Evolutionary conservation across 345 rosid genomes (phyloP), one percentile per base, ranked within the genome.

Genomic region (Erucastrum elatum): DNA sequence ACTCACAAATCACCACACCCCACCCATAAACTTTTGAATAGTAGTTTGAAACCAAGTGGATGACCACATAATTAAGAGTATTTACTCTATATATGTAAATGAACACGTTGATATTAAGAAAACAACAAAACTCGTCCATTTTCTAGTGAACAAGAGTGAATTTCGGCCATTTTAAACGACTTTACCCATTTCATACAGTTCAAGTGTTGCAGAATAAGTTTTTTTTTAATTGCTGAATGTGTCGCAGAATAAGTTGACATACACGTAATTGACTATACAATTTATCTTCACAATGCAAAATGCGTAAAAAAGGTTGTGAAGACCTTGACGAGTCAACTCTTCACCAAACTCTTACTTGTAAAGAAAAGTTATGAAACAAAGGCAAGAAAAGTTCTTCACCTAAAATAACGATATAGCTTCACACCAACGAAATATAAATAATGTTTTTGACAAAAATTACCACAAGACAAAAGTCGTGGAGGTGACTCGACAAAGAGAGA

Each of bases 321-420:
- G 65, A 66, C 41, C 5, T 53, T 65, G 30, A 66, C 13, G 41
- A 75, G 49, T 64, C 78, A 58, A 27, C 74, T 17, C 49, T 68
- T 68, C 74, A 76, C 80, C 80, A 76, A 76, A 68, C 68, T 41
- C 26, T n/a, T 59, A 27, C 6, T 4, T 61, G 6, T 33, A 33
- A 59, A 3, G 5, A 33, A 25, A 76, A 16, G 41, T 15, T 46
- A 25, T 15, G 53, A 46, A 46, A 69, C 30, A 49, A n/a, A 34
- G 3, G 37, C 64, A 55, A 64, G 12, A 77, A 55, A 64, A 27
- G 3, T 64, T 77, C 59, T 77, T 71, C 81, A 71, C 76, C 71
- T 55, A 77, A 70, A n/a, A 34, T 10, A 35, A 25, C 25, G 15
- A 46, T 25, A 68, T 31, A 1, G 11, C 44, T 70, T 55, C 26